These are phyloP conservation scores for Melanopsichium pennsylvanicum DNA, from an alignment of 1,284 basidiomycete species.

Conservation along the genomic window DNA sequence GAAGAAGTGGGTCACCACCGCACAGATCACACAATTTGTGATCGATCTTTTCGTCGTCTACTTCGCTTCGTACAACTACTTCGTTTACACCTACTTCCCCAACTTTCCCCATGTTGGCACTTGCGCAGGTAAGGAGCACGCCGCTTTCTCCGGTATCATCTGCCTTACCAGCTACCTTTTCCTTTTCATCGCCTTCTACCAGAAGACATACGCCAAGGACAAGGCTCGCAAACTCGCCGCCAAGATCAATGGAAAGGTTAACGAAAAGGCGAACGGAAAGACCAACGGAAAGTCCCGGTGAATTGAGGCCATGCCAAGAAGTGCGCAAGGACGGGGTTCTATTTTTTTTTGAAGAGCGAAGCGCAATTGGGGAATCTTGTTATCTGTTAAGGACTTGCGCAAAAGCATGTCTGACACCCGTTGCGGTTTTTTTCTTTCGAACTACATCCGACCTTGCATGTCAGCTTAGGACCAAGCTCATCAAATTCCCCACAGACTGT, in stretches of 20 bases:
- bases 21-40: constrained; percentile 78
- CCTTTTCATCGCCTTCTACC: constrained; percentile 66
- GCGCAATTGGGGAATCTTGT: too few species aligned
- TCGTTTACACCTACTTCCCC: constrained; percentile 67
- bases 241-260: constrained; percentile 12
- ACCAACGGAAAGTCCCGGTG: constrained; percentile 16
- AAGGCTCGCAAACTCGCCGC: constrained; percentile 27
- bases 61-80: constrained; percentile 48
- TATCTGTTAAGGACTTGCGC: too few species aligned
- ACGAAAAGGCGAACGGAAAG: constrained; percentile 10
- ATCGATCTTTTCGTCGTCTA: constrained; percentile 48
- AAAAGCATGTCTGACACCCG: too few species aligned
- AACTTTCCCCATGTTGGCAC: constrained; percentile 76
- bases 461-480: too few species aligned
- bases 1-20: constrained; percentile 93
- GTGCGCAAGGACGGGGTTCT: too few species aligned
- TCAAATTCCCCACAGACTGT: too few species aligned
- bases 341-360: too few species aligned
- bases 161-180: constrained; percentile 81
- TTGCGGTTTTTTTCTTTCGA: too few species aligned
- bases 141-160: constrained; percentile 86
- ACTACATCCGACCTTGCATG: too few species aligned
- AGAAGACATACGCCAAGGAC: constrained; percentile 63
- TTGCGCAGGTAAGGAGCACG: constrained; percentile 87
- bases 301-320: too few species aligned